These are phyloP conservation scores for Plectosphaerella sp. DNA, from an alignment of 2,329 filamentous ascomycete species.

Conservation along the genomic window DNA sequence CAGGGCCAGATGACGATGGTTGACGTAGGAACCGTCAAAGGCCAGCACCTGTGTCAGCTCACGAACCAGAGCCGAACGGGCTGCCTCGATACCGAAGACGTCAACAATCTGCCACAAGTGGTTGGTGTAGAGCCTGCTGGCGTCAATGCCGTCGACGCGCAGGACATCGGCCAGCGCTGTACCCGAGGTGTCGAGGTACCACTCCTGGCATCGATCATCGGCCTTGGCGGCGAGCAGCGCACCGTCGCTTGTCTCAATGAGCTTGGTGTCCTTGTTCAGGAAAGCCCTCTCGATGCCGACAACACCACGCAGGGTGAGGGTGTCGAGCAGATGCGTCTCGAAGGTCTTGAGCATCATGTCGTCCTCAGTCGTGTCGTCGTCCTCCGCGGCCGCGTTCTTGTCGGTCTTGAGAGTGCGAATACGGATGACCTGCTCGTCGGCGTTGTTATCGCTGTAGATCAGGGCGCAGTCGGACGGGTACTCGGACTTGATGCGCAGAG, in stretches of 20 bases:
- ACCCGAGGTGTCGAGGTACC: conserved; percentile 93
- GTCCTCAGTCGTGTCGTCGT: conserved; percentile 65
- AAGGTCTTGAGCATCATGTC: conserved; percentile 91
- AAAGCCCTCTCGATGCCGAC: conserved; percentile 86
- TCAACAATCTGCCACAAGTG: conserved; percentile 92
- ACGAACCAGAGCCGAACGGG: conserved; percentile 77
- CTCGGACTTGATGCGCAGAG: conserved; percentile 80
- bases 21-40: conserved; percentile 99
- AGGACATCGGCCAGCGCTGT: conserved; percentile 82
- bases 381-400: conserved; percentile 70
- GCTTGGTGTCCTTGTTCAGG: conserved; percentile 73
- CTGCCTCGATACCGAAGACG: conserved; percentile 94
- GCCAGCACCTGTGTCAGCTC: conserved; percentile 91
- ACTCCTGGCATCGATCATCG: conserved; percentile 76
- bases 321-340: conserved; percentile 86
- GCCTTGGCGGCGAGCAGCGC: conserved; percentile 70
- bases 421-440: conserved; percentile 90
- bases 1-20: conserved; percentile 93
- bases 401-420: conserved; percentile 72
- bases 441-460: conserved; percentile 97
- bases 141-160: conserved; percentile 81
- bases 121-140: conserved; percentile 85
- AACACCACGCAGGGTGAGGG: conserved; percentile 86
- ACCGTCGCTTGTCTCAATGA: conserved; percentile 66
- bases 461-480: conserved; percentile 83